Base-by-base conservation (phyloP, 345 rosid species). In the Laguncularia racemosa region DNA sequence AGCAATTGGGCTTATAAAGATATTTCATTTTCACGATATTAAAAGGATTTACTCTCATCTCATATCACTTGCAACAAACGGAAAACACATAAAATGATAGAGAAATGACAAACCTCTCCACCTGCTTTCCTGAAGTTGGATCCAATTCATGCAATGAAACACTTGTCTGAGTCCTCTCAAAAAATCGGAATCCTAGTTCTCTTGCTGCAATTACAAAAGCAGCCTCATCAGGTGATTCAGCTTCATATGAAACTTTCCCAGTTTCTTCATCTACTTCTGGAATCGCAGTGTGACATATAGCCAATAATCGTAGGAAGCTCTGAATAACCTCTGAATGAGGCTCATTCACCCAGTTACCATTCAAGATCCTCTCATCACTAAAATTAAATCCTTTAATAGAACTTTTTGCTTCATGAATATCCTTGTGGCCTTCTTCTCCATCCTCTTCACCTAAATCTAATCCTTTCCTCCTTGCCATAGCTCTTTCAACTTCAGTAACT, bases 141-240 rank as follows among this genome's bases (percentile, higher is more conserved):
- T 92, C 91, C 16, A 89, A 71, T 73, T 89, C 98, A 15, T 64
- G 75, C 56, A 92, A 50, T 12, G 82, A 81, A 26, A 89, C 79
- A 58, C 86, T 84, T 9, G 79, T 78, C 57, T 89, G 98, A 9
- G 91, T 81, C 55, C 97, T 77, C 63, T 80, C 86, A 59, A 69
- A 86, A 68, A 92, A 92, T 69, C 83, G 91, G 61, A 92, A 92
- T 44, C 98, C 98, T 48, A 92, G 81, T 51, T 92, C 97, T 58
- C 91, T 71, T 3, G 98, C 98, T 13, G 95, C 98, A 59, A 89
- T 81, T 48, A 92, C 91, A 18, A 92, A 92, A 6, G 98, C 91
- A 48, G 98, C 96, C 76, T 92, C 98, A 66, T 92, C 98, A 15
- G 98, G 98, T 53, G 97, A 89, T 71, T 92, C 98, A 20, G 98